These are phyloP conservation scores for Thelonectria rubi DNA, from an alignment of 2,329 filamentous ascomycete species.

Conservation along the genomic window DNA sequence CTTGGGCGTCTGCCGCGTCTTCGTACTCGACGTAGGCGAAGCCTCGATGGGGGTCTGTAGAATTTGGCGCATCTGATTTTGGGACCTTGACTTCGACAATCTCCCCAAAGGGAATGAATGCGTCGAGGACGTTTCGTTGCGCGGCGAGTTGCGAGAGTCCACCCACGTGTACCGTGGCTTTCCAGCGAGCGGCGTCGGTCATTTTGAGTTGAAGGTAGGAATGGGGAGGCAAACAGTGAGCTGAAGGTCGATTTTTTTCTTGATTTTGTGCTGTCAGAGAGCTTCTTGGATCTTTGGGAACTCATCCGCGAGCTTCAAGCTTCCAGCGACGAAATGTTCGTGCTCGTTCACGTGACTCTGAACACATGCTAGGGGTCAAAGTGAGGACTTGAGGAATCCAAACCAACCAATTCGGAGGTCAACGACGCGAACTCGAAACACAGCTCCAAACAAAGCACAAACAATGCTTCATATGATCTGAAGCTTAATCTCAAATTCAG, in stretches of 20 bases:
- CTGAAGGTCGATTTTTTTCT: not conserved
- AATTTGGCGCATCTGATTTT: conserved; percentile 83
- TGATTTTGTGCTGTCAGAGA: not conserved
- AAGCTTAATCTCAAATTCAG: no score
- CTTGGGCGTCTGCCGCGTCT: conserved; percentile 82
- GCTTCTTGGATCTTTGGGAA: conserved; percentile 22
- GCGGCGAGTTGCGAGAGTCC: conserved; percentile 85
- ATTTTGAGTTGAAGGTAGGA: conserved; percentile 56
- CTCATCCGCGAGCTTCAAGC: conserved; percentile 20
- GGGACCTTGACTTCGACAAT: conserved; percentile 91
- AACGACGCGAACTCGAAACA: no score
- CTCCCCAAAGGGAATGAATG: conserved; percentile 96
- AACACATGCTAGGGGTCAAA: not conserved
- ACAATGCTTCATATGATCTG: no score
- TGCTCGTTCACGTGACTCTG: conserved; percentile 34
- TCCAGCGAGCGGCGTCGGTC: conserved; percentile 85
- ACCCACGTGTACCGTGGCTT: conserved; percentile 91
- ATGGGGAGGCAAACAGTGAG: not conserved
- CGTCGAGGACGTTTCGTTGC: conserved; percentile 79
- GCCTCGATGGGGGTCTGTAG: conserved; percentile 82
- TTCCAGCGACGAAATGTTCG: conserved; percentile 21
- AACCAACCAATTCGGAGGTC: no score
- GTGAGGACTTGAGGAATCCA: not conserved
- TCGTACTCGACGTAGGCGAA: conserved; percentile 98
- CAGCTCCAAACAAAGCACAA: no score